Conservation (phyloP, 805 yeast species). For the Candida stauntonica region DNA sequence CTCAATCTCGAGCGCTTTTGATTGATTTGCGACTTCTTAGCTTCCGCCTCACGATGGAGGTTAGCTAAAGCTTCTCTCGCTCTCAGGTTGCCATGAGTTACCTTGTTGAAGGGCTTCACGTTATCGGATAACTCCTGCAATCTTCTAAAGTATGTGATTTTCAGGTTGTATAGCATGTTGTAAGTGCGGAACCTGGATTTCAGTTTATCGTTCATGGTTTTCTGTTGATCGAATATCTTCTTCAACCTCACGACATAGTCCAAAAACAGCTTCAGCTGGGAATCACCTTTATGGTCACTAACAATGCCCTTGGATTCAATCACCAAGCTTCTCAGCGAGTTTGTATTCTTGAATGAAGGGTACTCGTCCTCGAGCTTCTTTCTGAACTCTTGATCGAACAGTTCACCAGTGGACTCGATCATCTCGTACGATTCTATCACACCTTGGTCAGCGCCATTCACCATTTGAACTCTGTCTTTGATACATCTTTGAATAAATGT, state of each 20-base stretch:
- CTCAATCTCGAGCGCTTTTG: conserved; percentile 31
- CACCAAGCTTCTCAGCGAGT: conserved; percentile 15
- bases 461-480: conserved; percentile 38
- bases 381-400: conserved; percentile 11
- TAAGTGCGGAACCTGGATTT: conserved; percentile 45
- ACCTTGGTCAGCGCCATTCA: conserved; percentile 26
- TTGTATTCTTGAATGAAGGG: not conserved
- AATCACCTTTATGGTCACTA: not conserved
- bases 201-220: conserved; percentile 24
- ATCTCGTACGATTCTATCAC: conserved; percentile 9
- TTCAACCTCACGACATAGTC: conserved; percentile 21
- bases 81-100: conserved; percentile 18
- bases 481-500: conserved; percentile 47
- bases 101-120: conserved; percentile 48
- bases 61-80: not conserved
- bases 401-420: conserved; percentile 5
- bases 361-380: conserved; percentile 11
- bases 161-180: conserved; percentile 69
- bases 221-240: conserved; percentile 30
- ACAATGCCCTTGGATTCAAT: conserved; percentile 14
- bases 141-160: conserved; percentile 77
- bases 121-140: conserved; percentile 84
- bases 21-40: not conserved
- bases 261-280: conserved; percentile 7
- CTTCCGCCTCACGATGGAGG: not conserved